A percentile compares a stretch with the other conserved stretches of the same genome.
phyloP scores from a whole-genome alignment of 2,329 filamentous ascomycete genomes.

The Trichoderma guizhouense region DNA sequence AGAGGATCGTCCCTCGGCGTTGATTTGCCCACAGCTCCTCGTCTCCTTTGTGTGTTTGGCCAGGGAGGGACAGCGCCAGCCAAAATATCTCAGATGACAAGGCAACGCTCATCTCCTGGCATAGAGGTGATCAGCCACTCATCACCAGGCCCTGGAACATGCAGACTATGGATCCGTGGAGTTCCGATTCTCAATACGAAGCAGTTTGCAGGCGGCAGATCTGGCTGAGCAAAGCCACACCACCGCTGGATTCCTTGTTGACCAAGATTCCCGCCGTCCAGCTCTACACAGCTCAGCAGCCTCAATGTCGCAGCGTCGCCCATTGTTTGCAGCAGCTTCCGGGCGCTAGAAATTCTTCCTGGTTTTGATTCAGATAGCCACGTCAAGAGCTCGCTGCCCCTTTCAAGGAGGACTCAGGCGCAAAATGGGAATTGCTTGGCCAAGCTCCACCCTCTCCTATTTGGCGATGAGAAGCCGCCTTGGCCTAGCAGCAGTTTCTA shows the following conservation, averaged over 20 bases:
- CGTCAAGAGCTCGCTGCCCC: not conserved
- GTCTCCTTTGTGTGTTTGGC: not conserved
- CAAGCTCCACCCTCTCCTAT: conserved; percentile 23
- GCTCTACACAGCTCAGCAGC: conserved; percentile 2
- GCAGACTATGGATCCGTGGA: not conserved
- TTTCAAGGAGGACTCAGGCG: conserved; percentile 8
- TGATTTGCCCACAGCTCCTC: conserved; percentile 1
- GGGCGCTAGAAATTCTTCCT: not conserved
- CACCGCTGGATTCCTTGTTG: not conserved
- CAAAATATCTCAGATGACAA: conserved; percentile 17
- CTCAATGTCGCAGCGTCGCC: not conserved
- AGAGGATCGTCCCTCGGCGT: conserved; percentile 16
- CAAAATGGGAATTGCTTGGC: conserved; percentile 22
- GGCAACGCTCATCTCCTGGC: conserved; percentile 24
- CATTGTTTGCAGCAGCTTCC: not conserved
- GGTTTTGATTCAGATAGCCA: not conserved
- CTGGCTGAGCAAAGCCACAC: not conserved
- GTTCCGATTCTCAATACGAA: conserved; percentile 1
- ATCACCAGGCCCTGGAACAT: conserved; percentile 2
- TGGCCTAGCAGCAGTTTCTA: conserved; percentile 11
- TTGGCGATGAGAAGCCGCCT: conserved; percentile 12
- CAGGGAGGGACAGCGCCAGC: not conserved
- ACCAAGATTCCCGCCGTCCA: not conserved
- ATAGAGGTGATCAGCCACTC: conserved; percentile 18
- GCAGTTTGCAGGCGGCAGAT: not conserved